Evolutionary conservation across 2,329 filamentous ascomycete species (phyloP).

Genomic region (Calonectria leucothoes): DNA sequence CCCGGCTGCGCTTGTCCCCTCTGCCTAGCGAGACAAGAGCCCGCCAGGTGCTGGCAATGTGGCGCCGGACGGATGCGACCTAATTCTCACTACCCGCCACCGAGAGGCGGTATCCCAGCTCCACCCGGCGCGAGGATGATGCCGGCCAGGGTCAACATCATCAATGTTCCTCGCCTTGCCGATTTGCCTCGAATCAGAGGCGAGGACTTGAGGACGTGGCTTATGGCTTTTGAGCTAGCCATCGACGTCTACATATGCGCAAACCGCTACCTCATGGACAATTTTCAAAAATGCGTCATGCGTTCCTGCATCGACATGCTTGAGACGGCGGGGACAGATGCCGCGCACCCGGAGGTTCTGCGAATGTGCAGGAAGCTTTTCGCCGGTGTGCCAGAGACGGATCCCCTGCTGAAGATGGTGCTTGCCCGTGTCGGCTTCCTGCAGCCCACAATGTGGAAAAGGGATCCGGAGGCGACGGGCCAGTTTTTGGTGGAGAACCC

Average conservation of each 20-base stretch:
- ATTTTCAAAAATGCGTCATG: constrained; percentile 56
- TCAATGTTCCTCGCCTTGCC: constrained; percentile 6
- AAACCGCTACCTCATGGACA: constrained; percentile 59
- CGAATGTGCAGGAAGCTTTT: constrained; percentile 56
- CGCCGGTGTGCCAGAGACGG: constrained; percentile 55
- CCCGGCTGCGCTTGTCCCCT: constrained; percentile 57
- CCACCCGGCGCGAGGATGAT: neutral
- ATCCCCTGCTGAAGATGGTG: constrained; percentile 59
- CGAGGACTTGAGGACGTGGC: constrained; percentile 60
- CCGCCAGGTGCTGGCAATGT: constrained; percentile 38
- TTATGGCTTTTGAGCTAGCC: constrained; percentile 58
- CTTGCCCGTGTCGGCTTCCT: constrained; percentile 62
- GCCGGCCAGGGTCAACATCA: neutral
- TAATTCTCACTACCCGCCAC: neutral
- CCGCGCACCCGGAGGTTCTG: constrained; percentile 56
- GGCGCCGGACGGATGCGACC: constrained; percentile 32
- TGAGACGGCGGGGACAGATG: constrained; percentile 55
- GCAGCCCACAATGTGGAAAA: constrained; percentile 57
- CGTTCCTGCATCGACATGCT: constrained; percentile 59
- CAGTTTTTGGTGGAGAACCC: constrained; percentile 57
- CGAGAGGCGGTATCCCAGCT: constrained; percentile 1
- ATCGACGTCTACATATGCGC: constrained; percentile 63
- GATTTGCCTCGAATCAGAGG: constrained; percentile 48
- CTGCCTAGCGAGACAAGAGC: constrained; percentile 44
- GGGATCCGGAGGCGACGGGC: constrained; percentile 52